Conservation (phyloP, 2,329 filamentous ascomycete species). For the Cercospora berteroae region DNA sequence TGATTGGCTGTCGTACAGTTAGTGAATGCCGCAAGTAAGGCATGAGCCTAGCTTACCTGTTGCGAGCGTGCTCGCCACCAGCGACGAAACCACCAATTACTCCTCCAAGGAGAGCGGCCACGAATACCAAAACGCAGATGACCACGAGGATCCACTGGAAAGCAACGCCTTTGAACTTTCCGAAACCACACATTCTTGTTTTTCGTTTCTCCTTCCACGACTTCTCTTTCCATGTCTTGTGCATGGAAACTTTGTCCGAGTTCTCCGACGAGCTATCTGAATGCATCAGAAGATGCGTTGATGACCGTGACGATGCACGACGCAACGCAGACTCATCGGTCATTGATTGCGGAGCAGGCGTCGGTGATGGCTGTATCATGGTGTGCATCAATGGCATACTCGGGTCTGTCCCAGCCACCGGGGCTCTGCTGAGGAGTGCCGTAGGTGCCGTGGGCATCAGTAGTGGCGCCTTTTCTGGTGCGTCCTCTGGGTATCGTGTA, state of each 20-base stretch:
- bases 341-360: constrained; percentile 37
- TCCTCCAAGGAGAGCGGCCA: constrained; percentile 36
- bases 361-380: constrained; percentile 31
- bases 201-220: constrained; percentile 41
- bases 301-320: constrained; percentile 12
- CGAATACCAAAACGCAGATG: constrained; percentile 32
- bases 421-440: constrained; percentile 35
- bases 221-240: constrained; percentile 40
- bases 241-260: constrained; percentile 7
- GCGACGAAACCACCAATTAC: constrained; percentile 38
- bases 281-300: constrained; percentile 7
- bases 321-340: constrained; percentile 34
- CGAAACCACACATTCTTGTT: constrained; percentile 31
- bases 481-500: constrained; percentile 78
- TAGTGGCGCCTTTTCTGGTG: constrained; percentile 53
- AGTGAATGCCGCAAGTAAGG: constrained; percentile 1
- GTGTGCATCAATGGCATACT: constrained; percentile 38
- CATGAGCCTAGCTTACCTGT: constrained; percentile 25
- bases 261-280: constrained; percentile 7
- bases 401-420: constrained; percentile 37
- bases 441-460: constrained; percentile 36
- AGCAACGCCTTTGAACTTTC: constrained; percentile 30
- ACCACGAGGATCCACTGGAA: constrained; percentile 38
- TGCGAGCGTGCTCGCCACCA: constrained; percentile 24
- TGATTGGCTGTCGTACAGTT: constrained; percentile 15